Evolutionary conservation across 176 grass and related monocot genomes (phyloP).

Genomic region (Pontederia paniculata): DNA sequence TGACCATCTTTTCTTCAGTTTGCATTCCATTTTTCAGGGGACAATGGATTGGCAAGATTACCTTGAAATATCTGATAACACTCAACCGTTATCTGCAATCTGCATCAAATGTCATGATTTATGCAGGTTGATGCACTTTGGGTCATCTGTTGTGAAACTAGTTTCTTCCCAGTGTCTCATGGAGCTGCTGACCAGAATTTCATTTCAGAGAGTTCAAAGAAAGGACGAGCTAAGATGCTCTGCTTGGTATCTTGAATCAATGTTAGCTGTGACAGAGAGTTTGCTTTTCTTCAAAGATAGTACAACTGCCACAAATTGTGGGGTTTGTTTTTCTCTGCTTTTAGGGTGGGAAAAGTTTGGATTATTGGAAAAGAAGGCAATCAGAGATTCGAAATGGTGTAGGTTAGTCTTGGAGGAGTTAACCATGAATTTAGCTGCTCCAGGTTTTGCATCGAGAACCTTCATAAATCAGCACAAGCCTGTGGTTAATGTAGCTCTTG

Average conservation of each 20-base stretch:
- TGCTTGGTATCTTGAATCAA: conserved; percentile 59
- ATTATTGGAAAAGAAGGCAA: conserved; percentile 33
- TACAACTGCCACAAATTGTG: conserved; percentile 54
- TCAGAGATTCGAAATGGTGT: conserved; percentile 72
- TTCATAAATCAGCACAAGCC: conserved; percentile 64
- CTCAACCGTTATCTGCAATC: conserved; percentile 44
- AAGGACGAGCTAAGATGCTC: conserved; percentile 56
- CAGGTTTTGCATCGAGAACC: conserved; percentile 64
- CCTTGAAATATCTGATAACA: conserved; percentile 44
- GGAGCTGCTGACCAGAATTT: conserved; percentile 67
- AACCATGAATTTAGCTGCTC: conserved; percentile 58
- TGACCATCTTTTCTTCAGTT: conserved; percentile 33
- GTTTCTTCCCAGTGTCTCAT: conserved; percentile 81
- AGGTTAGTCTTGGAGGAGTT: conserved; percentile 82
- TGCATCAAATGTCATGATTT: conserved; percentile 73
- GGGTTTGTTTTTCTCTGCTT: conserved; percentile 50
- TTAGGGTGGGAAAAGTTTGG: conserved; percentile 65
- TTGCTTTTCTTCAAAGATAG: conserved; percentile 61
- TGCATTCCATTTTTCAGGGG: conserved; percentile 41
- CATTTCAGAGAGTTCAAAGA: conserved; percentile 31
- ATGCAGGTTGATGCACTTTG: conserved; percentile 65
- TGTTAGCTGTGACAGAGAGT: conserved; percentile 66
- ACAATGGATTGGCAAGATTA: conserved; percentile 75
- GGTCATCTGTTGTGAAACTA: conserved; percentile 54
- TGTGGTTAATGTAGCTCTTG: conserved; percentile 48